These are phyloP conservation scores for Paecilomyces niveus DNA, from an alignment of 2,329 filamentous ascomycete genomes.

Conservation along the genomic window DNA sequence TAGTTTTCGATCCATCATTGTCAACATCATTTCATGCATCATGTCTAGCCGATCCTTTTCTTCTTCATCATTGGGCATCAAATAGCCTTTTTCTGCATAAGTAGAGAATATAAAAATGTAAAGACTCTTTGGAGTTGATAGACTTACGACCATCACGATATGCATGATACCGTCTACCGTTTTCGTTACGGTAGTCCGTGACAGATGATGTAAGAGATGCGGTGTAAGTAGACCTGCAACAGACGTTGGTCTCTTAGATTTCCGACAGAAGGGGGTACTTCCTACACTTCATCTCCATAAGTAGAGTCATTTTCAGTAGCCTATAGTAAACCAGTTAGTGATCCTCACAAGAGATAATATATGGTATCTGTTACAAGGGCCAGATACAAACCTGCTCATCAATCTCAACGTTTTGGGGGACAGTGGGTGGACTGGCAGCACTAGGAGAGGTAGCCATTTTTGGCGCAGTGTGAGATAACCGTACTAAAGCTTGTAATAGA, in stretches of 20 bases:
- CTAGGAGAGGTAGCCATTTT: no score
- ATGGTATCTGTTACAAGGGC: no score
- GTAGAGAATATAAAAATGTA: not conserved
- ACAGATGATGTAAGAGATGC: not conserved
- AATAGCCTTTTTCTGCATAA: not conserved
- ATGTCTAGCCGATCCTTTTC: slow-evolving; percentile 4
- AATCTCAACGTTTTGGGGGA: not conserved
- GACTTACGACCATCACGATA: not conserved
- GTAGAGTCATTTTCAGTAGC: no score
- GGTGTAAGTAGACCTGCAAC: not conserved
- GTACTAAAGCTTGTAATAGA: no score
- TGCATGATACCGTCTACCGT: not conserved
- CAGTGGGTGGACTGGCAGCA: no score
- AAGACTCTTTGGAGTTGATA: no score
- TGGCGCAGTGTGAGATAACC: no score
- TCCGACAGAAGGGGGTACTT: not conserved
- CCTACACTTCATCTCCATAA: no score
- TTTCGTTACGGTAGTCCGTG: not conserved
- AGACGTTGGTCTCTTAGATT: not conserved
- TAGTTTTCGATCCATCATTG: slow-evolving; percentile 1
- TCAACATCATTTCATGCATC: slow-evolving; percentile 2
- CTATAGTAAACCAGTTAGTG: no score
- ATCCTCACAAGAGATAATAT: no score
- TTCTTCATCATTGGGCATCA: slow-evolving; percentile 5
- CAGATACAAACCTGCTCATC: not conserved